Percentiles rank a stretch among this genome's conserved stretches.
phyloP scores from a whole-genome alignment of 1,284 basidiomycete genomes.

The Earliella scabrosa region DNA sequence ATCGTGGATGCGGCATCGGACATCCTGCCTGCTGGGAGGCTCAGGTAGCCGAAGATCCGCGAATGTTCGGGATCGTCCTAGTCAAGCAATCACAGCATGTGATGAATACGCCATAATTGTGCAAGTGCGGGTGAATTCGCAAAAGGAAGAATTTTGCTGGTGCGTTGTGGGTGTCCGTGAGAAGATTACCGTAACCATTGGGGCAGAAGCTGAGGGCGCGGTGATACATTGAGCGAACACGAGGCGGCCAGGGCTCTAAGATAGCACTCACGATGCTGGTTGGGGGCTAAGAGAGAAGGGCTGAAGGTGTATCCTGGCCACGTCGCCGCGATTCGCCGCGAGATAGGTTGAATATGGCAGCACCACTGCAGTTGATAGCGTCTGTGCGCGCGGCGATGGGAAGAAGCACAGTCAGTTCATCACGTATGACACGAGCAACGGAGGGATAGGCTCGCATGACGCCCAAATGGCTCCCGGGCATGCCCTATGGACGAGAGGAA shows the following conservation, averaged over 20 bases:
- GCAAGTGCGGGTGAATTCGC: conserved; percentile 1
- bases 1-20: too few relatives aligned
- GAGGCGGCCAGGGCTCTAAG: background rate
- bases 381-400: background rate
- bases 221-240: background rate
- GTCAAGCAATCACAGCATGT: too few relatives aligned
- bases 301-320: background rate
- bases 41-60: too few relatives aligned
- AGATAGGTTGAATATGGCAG: background rate
- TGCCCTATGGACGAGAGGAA: too few relatives aligned
- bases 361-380: background rate
- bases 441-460: too few relatives aligned
- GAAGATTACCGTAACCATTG: conserved; percentile 9
- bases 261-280: background rate
- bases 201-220: conserved; percentile 6
- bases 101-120: background rate
- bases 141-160: background rate
- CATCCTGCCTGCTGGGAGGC: too few relatives aligned
- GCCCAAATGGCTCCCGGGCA: too few relatives aligned
- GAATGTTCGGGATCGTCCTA: too few relatives aligned
- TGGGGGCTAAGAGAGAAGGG: background rate
- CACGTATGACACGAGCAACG: background rate
- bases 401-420: background rate
- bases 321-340: background rate
- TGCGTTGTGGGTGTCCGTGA: conserved; percentile 2